phyloP scores from a whole-genome alignment of 2,329 filamentous ascomycete genomes.

The Leptographium galeiforme region DNA sequence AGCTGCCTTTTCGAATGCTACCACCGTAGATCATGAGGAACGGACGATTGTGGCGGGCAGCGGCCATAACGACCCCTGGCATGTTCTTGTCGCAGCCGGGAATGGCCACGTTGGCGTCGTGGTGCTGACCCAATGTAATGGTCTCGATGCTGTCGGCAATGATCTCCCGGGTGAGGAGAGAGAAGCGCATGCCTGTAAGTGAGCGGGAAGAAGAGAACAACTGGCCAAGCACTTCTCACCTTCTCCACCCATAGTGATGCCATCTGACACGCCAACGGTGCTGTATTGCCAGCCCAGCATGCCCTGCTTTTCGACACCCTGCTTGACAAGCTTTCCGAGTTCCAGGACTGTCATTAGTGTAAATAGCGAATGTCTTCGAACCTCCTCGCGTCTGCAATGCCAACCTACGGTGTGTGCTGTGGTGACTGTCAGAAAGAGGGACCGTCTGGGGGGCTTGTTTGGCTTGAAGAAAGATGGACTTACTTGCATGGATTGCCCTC shows the following conservation, averaged over 20 bases:
- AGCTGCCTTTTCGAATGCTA: constrained; percentile 79
- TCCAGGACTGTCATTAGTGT: constrained; percentile 50
- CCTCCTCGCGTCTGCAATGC: constrained; percentile 2
- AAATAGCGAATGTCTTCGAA: not conserved
- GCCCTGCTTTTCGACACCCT: constrained; percentile 61
- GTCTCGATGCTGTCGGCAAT: constrained; percentile 93
- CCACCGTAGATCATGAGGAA: constrained; percentile 95
- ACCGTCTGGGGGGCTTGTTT: not conserved
- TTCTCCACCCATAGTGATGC: constrained; percentile 90
- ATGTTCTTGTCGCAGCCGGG: constrained; percentile 97
- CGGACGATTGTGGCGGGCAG: constrained; percentile 80
- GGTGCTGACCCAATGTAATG: constrained; percentile 79
- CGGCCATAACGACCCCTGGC: constrained; percentile 84
- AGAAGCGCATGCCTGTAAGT: constrained; percentile 73
- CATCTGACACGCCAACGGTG: constrained; percentile 78
- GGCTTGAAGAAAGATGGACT: constrained; percentile 19
- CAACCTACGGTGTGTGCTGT: constrained; percentile 26
- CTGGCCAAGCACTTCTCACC: constrained; percentile 31
- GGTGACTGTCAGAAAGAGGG: not conserved
- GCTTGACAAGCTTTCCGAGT: constrained; percentile 77
- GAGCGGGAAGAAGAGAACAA: not conserved
- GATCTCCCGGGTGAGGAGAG: constrained; percentile 77
- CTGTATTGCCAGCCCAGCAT: constrained; percentile 96
- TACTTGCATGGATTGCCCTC: constrained; percentile 94
- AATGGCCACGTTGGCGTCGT: constrained; percentile 87